Evolutionary conservation across 441 rosid genomes (phyloP).

Genomic region (Melastoma candidum): DNA sequence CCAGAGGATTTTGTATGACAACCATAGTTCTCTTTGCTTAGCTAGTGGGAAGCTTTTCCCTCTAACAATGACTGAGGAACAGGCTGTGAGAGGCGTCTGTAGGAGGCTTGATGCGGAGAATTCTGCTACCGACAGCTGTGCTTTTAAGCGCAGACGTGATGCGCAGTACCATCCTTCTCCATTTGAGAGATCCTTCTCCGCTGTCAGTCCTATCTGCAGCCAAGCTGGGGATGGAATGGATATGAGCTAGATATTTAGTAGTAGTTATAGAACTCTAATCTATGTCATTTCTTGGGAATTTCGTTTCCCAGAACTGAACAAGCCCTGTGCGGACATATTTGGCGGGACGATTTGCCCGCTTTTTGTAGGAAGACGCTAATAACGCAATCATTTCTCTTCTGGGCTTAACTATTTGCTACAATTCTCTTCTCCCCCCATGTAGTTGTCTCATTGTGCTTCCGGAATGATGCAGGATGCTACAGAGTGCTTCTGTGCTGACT

Average conservation of each 20-base stretch:
- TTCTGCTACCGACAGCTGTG: conserved; percentile 56
- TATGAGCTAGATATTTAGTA: conserved; percentile 47
- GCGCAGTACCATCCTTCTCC: conserved; percentile 76
- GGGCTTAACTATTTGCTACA: conserved; percentile 10
- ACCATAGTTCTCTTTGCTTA: conserved; percentile 80
- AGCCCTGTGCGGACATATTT: conserved; percentile 35
- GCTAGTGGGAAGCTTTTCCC: conserved; percentile 77
- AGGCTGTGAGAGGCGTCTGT: conserved; percentile 88
- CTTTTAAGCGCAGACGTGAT: conserved; percentile 79
- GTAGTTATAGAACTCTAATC: neutral
- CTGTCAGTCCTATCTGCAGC: conserved; percentile 87
- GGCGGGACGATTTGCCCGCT: conserved; percentile 31
- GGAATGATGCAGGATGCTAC: neutral
- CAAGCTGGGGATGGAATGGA: conserved; percentile 94
- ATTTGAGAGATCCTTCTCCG: conserved; percentile 82
- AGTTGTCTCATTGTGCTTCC: neutral
- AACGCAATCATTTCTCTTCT: conserved; percentile 33
- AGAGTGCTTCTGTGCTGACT: neutral
- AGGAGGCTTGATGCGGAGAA: conserved; percentile 82
- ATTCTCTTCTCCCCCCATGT: neutral
- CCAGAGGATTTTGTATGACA: conserved; percentile 93
- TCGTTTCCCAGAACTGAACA: conserved; percentile 28
- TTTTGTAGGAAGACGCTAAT: conserved; percentile 42
- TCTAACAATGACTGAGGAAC: conserved; percentile 64
- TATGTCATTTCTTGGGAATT: conserved; percentile 8